A percentile compares a stretch with the other conserved stretches of the same genome.
Conservation (phyloP, 805 yeast species). For the Brettanomyces sp. region DNA sequence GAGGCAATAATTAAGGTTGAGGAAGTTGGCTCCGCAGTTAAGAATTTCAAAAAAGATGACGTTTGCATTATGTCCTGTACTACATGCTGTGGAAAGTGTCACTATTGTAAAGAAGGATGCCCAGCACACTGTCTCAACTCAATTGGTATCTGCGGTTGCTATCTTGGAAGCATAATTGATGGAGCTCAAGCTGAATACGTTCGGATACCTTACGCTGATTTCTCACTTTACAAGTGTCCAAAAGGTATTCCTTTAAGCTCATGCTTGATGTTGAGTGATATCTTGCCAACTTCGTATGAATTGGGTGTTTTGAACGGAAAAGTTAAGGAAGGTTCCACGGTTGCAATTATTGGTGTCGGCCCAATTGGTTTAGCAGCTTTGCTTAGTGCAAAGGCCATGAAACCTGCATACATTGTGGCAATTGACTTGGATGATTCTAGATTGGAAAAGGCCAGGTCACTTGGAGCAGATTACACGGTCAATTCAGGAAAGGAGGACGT, state of each 20-base stretch:
- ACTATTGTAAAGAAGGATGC: constrained; percentile 42
- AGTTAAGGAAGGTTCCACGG: constrained; percentile 44
- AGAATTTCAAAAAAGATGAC: constrained; percentile 44
- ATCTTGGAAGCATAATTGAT: constrained; percentile 46
- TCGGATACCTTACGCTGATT: constrained; percentile 42
- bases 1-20: constrained; percentile 50
- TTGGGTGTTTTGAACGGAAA: constrained; percentile 51
- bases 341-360: constrained; percentile 60
- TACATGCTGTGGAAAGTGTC: constrained; percentile 51
- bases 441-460: constrained; percentile 43
- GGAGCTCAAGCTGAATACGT: constrained; percentile 62
- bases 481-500: constrained; percentile 40
- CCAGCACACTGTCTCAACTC: constrained; percentile 49
- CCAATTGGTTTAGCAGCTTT: constrained; percentile 59
- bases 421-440: constrained; percentile 53
- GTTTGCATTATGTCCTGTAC: constrained; percentile 57
- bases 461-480: constrained; percentile 51
- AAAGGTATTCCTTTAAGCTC: constrained; percentile 30
- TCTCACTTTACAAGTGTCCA: constrained; percentile 28
- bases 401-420: constrained; percentile 46
- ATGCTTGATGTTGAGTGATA: constrained; percentile 46
- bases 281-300: constrained; percentile 31
- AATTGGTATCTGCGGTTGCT: constrained; percentile 37
- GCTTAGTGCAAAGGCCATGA: constrained; percentile 40
- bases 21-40: constrained; percentile 39